Evolutionary conservation across 31 red algal genomes (phyloP), one percentile per base, ranked within the genome.

Genomic region (Endocladia muricata): DNA sequence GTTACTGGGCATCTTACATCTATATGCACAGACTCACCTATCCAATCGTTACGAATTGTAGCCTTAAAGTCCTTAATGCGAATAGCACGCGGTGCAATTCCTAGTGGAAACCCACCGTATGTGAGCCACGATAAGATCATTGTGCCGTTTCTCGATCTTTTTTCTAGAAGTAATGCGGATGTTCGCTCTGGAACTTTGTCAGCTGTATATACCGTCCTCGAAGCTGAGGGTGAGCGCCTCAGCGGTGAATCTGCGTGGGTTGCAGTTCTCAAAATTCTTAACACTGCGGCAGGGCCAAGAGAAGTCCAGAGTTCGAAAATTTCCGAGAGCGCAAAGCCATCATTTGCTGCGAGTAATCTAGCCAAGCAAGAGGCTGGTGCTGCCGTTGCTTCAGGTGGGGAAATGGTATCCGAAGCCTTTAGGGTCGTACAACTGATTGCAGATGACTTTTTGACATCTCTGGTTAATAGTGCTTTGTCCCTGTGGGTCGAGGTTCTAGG

Each of bases 361-460:
- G 36, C 61, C 44, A 54, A 70, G 37, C 58, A 37, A 8, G 19
- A 44, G 9, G 34, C 13, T 15, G 61, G 0, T 32, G 3, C 61
- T 32, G 41, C 43, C n/a, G 13, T 37, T 23, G 23, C 44, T 9
- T 30, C 44, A 15, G 60, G 42, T 63, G 17, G 19, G 1, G 84
- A 88, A 37, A 88, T 61, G 30, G 59, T 88, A 21, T 88, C 88
- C 40, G 80, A 91, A n/a, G 89, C 79, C 26, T 92, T 92, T 74
- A 83, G 79, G 55, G 40, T 85, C 48, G 89, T 92, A 2, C 89
- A 92, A 73, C 40, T 86, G 23, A 84, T 86, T 28, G 81, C 81
- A 3, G 81, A 85, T 48, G 89, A 86, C 61, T 92, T 92, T 70
- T 62, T 92, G 2, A 47, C 81, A 11, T 92, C 79, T 17, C 55